These are phyloP conservation scores for Ganoderma leucocontextum DNA, from an alignment of 1,284 basidiomycete species.

Conservation along the genomic window DNA sequence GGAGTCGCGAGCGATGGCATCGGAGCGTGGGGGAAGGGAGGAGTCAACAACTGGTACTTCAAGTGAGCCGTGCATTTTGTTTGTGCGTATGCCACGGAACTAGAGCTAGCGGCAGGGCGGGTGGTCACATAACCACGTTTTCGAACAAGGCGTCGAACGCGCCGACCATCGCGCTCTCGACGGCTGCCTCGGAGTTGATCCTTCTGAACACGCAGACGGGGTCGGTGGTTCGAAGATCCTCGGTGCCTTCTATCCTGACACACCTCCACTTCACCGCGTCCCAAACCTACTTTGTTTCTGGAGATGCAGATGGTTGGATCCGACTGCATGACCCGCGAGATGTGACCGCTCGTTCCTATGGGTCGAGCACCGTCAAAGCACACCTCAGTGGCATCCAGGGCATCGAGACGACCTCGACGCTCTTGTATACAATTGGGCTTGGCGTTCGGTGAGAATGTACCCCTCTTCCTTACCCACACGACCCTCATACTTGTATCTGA, in stretches of 20 bases:
- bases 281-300: constrained; percentile 73
- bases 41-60: constrained; percentile 83
- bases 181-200: constrained; percentile 68
- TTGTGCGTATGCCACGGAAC: neutral
- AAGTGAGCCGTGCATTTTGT: constrained; percentile 52
- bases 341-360: constrained; percentile 54
- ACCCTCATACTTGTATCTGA: constrained; percentile 11
- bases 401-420: constrained; percentile 81
- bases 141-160: constrained; percentile 62
- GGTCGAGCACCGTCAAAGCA: constrained; percentile 66
- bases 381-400: constrained; percentile 87
- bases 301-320: constrained; percentile 85
- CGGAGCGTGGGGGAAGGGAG: constrained; percentile 82
- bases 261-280: constrained; percentile 68
- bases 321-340: constrained; percentile 87
- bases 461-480: constrained; percentile 3
- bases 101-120: constrained; percentile 23
- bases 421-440: constrained; percentile 87
- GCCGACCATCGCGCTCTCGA: constrained; percentile 69
- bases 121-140: constrained; percentile 60
- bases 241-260: constrained; percentile 64
- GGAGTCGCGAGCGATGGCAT: constrained; percentile 66
- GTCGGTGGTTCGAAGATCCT: constrained; percentile 65
- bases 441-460: constrained; percentile 71
- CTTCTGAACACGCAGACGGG: constrained; percentile 82